These are phyloP conservation scores for Colletotrichum gloeosporioides DNA, from an alignment of 2,329 filamentous ascomycete genomes.

Conservation along the genomic window DNA sequence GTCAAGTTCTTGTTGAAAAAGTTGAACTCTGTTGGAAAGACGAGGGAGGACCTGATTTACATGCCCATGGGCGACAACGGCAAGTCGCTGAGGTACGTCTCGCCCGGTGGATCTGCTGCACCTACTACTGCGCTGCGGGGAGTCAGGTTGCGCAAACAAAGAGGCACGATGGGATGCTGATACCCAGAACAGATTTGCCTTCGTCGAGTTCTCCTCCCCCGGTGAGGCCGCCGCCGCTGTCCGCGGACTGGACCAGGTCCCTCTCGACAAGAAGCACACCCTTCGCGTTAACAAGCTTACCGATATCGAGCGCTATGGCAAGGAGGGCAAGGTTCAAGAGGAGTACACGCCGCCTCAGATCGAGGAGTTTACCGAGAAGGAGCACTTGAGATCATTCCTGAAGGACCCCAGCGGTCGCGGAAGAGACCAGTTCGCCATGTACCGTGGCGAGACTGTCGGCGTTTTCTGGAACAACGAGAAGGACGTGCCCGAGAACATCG, in stretches of 20 bases:
- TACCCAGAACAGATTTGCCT: slow-evolving; percentile 74
- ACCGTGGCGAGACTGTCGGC: slow-evolving; percentile 87
- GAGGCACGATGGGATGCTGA: slow-evolving; percentile 3
- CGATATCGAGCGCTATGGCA: slow-evolving; percentile 94
- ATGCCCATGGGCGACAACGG: slow-evolving; percentile 93
- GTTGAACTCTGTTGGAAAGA: slow-evolving; percentile 83
- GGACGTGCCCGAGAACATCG: slow-evolving; percentile 83
- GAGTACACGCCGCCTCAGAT: slow-evolving; percentile 84
- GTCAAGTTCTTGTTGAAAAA: slow-evolving; percentile 96
- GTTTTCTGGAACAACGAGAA: slow-evolving; percentile 99
- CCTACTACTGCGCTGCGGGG: neutral
- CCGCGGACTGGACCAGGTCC: slow-evolving; percentile 83
- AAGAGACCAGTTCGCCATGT: slow-evolving; percentile 96
- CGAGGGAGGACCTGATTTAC: slow-evolving; percentile 84
- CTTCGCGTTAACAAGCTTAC: slow-evolving; percentile 97
- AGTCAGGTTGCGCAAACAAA: neutral
- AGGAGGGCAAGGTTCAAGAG: slow-evolving; percentile 92
- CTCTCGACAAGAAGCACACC: slow-evolving; percentile 96
- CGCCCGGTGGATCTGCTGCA: slow-evolving; percentile 1
- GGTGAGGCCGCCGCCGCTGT: slow-evolving; percentile 90
- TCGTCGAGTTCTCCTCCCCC: slow-evolving; percentile 92
- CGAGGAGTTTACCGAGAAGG: slow-evolving; percentile 86
- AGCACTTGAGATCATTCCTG: slow-evolving; percentile 93
- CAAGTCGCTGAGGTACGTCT: slow-evolving; percentile 80
- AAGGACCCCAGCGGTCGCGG: slow-evolving; percentile 80